Percentiles rank a stretch among this genome's conserved stretches.
Evolutionary conservation across 2,329 filamentous ascomycete genomes (phyloP).

Genomic region (Colletotrichum abscissum): DNA sequence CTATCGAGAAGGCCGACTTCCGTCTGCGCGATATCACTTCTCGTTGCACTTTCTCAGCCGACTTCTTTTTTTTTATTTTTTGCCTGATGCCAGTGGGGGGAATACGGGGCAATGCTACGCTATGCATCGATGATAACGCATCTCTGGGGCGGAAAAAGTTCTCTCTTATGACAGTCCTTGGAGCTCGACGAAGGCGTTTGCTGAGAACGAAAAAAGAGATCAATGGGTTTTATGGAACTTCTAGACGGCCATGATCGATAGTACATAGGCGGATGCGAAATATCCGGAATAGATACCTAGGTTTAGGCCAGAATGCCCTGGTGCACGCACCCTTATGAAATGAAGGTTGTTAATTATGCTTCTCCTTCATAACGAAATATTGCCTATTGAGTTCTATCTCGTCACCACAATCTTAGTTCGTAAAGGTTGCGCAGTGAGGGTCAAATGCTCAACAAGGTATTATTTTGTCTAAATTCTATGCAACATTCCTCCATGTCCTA

Average conservation of each 20-base stretch:
- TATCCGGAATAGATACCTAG: constrained; percentile 37
- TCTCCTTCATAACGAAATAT: too few relatives aligned
- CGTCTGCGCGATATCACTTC: constrained; percentile 30
- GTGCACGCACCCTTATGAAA: background rate
- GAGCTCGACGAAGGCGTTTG: constrained; percentile 36
- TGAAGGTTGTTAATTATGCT: too few relatives aligned
- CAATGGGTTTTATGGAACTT: constrained; percentile 24
- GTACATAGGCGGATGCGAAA: constrained; percentile 35
- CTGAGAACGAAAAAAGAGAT: constrained; percentile 32
- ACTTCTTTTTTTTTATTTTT: constrained; percentile 26
- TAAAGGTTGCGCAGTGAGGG: background rate
- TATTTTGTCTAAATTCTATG: constrained; percentile 7
- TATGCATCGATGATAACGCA: constrained; percentile 35
- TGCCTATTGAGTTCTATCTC: too few relatives aligned
- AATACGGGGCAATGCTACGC: constrained; percentile 26
- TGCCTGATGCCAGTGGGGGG: constrained; percentile 20
- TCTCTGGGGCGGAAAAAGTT: constrained; percentile 34
- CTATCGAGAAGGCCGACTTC: constrained; percentile 12
- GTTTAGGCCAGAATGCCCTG: constrained; percentile 26
- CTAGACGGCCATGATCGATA: constrained; percentile 35
- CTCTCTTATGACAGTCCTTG: constrained; percentile 34
- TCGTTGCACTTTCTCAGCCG: constrained; percentile 31
- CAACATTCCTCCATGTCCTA: background rate
- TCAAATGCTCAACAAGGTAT: background rate
- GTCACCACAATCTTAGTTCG: too few relatives aligned